phyloP scores from a whole-genome alignment of 257 asterid species.

The Plectranthus barbatus region DNA sequence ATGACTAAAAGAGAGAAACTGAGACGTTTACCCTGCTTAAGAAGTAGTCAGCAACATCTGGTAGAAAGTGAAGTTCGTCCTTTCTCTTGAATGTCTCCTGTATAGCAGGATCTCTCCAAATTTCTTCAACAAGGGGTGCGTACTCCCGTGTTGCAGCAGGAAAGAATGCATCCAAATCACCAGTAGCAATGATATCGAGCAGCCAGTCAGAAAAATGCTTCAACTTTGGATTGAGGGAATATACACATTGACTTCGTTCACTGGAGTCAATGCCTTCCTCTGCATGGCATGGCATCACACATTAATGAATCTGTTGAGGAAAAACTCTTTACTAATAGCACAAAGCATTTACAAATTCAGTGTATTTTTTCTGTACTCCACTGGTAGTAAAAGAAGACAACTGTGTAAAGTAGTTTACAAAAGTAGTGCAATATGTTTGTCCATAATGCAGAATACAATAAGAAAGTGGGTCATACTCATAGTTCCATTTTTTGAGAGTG shows the following conservation, averaged over 20 bases:
- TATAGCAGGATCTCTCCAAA: constrained; percentile 78
- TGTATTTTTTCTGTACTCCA: neutral
- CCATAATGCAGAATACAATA: too few relatives aligned
- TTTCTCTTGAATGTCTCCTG: constrained; percentile 75
- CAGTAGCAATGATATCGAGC: constrained; percentile 78
- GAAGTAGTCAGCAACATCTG: constrained; percentile 84
- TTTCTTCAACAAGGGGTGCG: constrained; percentile 88
- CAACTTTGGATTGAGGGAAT: constrained; percentile 66
- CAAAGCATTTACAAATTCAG: neutral
- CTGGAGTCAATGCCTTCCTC: constrained; percentile 38
- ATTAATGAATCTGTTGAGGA: neutral
- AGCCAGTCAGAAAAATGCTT: constrained; percentile 87
- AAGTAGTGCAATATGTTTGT: too few relatives aligned
- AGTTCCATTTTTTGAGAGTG: too few relatives aligned
- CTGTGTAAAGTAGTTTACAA: too few relatives aligned
- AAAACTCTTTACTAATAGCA: neutral
- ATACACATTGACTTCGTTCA: constrained; percentile 40
- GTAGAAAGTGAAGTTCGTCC: constrained; percentile 74
- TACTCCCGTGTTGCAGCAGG: constrained; percentile 94
- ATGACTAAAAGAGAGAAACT: neutral
- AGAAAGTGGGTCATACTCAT: too few relatives aligned
- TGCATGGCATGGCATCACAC: constrained; percentile 12
- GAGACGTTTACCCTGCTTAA: constrained; percentile 55
- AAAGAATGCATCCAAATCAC: constrained; percentile 80
- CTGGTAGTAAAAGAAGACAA: neutral